phyloP scores from a whole-genome alignment of 2,329 filamentous ascomycete genomes.

The Colletotrichum kahawae region DNA sequence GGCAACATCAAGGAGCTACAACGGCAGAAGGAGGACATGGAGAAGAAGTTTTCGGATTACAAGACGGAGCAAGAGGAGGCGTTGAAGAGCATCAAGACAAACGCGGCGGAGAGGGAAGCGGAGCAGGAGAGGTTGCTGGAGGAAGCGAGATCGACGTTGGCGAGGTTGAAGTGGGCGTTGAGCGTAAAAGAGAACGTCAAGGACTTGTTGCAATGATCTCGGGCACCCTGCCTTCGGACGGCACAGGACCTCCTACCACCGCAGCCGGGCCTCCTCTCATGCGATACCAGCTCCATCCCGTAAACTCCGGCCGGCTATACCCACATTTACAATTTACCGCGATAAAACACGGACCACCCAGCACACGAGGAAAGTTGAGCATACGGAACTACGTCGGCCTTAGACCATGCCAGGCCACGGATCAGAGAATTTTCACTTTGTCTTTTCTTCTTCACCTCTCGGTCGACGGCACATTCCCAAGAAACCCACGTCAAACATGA shows the following conservation, averaged over 20 bases:
- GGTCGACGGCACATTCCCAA: not conserved
- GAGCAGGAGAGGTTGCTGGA: slow-evolving; percentile 65
- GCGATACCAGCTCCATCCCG: not conserved
- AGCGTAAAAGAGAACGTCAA: slow-evolving; percentile 67
- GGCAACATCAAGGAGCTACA: slow-evolving; percentile 66
- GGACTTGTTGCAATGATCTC: slow-evolving; percentile 50
- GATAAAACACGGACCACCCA: not conserved
- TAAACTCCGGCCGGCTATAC: not conserved
- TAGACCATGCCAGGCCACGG: not conserved
- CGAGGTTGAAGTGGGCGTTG: slow-evolving; percentile 76
- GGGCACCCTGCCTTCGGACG: not conserved
- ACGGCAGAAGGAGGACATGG: slow-evolving; percentile 67
- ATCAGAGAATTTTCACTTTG: not conserved
- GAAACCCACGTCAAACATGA: not conserved
- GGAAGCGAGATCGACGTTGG: slow-evolving; percentile 64
- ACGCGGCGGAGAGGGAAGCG: slow-evolving; percentile 61
- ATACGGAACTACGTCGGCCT: not conserved
- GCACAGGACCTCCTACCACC: rapidly evolving
- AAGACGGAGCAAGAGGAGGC: slow-evolving; percentile 67
- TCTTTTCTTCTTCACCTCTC: not conserved
- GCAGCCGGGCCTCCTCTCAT: not conserved
- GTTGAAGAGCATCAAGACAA: slow-evolving; percentile 63
- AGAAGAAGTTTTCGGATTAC: slow-evolving; percentile 66
- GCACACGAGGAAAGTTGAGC: not conserved
- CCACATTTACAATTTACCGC: not conserved